Evolutionary conservation across 768 basidiomycete species (phyloP).

Genomic region (Suillus alpinus): DNA sequence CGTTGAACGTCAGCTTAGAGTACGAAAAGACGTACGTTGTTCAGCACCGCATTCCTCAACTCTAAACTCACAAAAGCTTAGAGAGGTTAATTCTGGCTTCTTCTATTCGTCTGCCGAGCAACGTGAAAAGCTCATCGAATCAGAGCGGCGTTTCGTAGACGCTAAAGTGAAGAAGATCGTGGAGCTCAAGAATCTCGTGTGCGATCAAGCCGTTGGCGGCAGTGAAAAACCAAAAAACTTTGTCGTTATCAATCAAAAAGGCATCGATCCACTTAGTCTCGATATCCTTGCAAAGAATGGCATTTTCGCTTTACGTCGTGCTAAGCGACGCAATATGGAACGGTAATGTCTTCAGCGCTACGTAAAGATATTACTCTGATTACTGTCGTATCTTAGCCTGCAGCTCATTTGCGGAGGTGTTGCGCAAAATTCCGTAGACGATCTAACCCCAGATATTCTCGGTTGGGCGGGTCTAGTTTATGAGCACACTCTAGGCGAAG

Average conservation of each 20-base stretch:
- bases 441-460: slow-evolving; percentile 84
- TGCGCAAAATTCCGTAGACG: slow-evolving; percentile 98
- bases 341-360: slow-evolving; percentile 47
- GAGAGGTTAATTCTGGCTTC: slow-evolving; percentile 99
- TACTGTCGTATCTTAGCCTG: slow-evolving; percentile 46
- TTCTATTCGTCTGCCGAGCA: slow-evolving; percentile 99
- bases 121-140: slow-evolving; percentile 97
- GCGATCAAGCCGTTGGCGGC: slow-evolving; percentile 85
- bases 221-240: slow-evolving; percentile 84
- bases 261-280: slow-evolving; percentile 95
- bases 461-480: slow-evolving; percentile 99
- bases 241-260: slow-evolving; percentile 98
- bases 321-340: slow-evolving; percentile 99
- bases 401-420: slow-evolving; percentile 93
- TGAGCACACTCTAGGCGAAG: slow-evolving; percentile 98
- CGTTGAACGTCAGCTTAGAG: slow-evolving; percentile 94
- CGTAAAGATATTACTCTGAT: slow-evolving; percentile 29
- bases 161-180: slow-evolving; percentile 94
- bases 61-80: slow-evolving; percentile 33
- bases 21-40: slow-evolving; percentile 96
- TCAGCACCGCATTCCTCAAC: slow-evolving; percentile 15
- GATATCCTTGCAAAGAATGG: slow-evolving; percentile 97
- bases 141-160: slow-evolving; percentile 91
- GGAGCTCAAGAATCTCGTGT: slow-evolving; percentile 93
- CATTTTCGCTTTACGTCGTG: slow-evolving; percentile 89